Base-by-base conservation (phyloP, 1,284 basidiomycete genomes). In the Cryptococcus wingfieldii region DNA sequence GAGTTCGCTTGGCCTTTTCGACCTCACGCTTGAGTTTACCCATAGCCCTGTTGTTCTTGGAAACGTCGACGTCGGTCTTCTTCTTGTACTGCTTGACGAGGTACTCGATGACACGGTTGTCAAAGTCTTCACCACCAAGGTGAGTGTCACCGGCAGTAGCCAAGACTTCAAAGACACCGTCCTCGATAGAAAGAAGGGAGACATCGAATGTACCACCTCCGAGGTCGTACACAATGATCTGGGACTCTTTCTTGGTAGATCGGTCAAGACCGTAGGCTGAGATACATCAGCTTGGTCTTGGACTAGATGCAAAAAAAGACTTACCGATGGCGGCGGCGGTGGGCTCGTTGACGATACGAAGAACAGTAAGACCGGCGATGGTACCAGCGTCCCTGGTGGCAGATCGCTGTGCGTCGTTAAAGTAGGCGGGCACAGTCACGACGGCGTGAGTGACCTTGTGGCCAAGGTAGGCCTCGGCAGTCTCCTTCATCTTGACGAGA, bases 181-280 rank as follows among this genome's bases (percentile, higher is more conserved):
- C 92, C 71, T 85, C 90, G 79, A 97, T 97, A 78, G 93, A 94
- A 60, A 98, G 84, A 59, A 98, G 86, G 59, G 94, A 97, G 53
- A 97, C 94, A 86, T 97, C 94, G 81, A 98, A 98, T 53, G 94
- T 97, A 79, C 94, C 94, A 79, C 94, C 94, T 78, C 94, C 94
- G 56, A 97, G 87, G 81, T 98, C 94, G 81, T 96, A 98, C 74
- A 98, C 93, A 69, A 97, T 93, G 78, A 98, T 94, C 74, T 92
- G 90, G 47, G 89, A 88, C 80, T 98, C 94, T 62, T 89, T 87
- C 56, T 84, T 84, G 77, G 90, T 89, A 64, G 79, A 79, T 84
- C 96, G 93, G 85, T 97, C 95, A 52, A 98, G 88, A 82, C 95
- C 95, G 79, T 98, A 98, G 66, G 95, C 94, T 72, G 37, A 28